phyloP scores from a whole-genome alignment of 2,329 filamentous ascomycete species.

The Colletotrichum spaethianum region DNA sequence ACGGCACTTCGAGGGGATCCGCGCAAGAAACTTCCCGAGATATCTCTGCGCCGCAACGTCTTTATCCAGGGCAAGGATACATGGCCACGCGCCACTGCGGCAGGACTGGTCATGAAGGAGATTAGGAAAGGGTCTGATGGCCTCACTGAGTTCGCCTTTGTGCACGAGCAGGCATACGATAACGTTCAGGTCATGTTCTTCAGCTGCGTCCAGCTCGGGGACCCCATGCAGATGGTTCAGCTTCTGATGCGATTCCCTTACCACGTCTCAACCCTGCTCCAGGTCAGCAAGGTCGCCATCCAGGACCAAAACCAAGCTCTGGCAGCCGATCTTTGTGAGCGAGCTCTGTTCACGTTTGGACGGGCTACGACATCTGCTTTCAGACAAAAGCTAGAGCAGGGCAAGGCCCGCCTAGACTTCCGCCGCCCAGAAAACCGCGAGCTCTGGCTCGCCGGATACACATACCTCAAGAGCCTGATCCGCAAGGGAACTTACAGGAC shows the following conservation, averaged over 20 bases:
- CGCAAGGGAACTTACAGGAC: slow-evolving; percentile 96
- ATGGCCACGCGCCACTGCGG: slow-evolving; percentile 85
- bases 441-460: slow-evolving; percentile 90
- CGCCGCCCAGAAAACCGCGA: slow-evolving; percentile 88
- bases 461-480: slow-evolving; percentile 87
- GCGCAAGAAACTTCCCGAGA: slow-evolving; percentile 76
- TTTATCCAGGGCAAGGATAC: slow-evolving; percentile 90
- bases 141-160: slow-evolving; percentile 81
- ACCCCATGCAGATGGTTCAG: slow-evolving; percentile 85
- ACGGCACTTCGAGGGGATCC: slow-evolving; percentile 69
- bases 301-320: slow-evolving; percentile 91
- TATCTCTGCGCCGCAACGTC: slow-evolving; percentile 82
- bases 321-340: slow-evolving; percentile 88
- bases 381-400: slow-evolving; percentile 79
- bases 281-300: slow-evolving; percentile 92
- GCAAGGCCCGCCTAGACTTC: slow-evolving; percentile 87
- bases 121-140: slow-evolving; percentile 62
- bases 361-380: slow-evolving; percentile 89
- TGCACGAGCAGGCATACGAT: slow-evolving; percentile 82
- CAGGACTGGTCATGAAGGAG: slow-evolving; percentile 86
- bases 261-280: slow-evolving; percentile 92
- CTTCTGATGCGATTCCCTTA: slow-evolving; percentile 77
- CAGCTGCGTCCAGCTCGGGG: slow-evolving; percentile 83
- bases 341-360: slow-evolving; percentile 94
- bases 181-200: slow-evolving; percentile 83